Evolutionary conservation across 2,329 filamentous ascomycete species (phyloP).

Genomic region (Sporothrix luriei): DNA sequence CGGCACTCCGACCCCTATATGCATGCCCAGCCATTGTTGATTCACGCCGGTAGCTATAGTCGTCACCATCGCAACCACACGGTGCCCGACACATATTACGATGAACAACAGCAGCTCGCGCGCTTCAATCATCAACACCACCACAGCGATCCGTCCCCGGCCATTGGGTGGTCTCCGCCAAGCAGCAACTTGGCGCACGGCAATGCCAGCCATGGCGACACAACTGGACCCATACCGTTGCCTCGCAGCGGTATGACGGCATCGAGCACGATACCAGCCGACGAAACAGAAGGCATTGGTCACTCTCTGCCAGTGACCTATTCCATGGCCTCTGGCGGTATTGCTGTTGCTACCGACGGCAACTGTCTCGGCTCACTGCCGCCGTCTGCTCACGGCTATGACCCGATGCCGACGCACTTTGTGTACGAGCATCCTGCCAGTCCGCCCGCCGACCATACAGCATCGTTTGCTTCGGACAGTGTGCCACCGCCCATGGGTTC

Average conservation of each 20-base stretch:
- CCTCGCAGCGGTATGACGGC: background rate
- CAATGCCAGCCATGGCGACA: background rate
- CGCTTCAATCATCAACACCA: slow-evolving; percentile 12
- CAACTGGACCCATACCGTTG: background rate
- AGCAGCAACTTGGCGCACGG: background rate
- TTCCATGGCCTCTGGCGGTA: background rate
- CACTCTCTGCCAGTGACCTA: background rate
- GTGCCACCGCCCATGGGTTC: background rate
- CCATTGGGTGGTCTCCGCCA: background rate
- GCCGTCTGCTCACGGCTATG: background rate
- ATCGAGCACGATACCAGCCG: background rate
- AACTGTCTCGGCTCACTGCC: background rate
- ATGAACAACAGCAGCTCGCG: background rate
- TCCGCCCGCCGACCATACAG: background rate
- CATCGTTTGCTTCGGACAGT: background rate
- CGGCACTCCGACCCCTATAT: background rate
- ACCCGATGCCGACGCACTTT: background rate
- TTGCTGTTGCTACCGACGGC: background rate
- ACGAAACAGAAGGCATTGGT: background rate
- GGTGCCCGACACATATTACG: background rate
- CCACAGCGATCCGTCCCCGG: slow-evolving; percentile 10
- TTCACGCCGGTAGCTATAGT: background rate
- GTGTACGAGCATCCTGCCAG: slow-evolving; percentile 6
- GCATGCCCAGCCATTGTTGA: background rate
- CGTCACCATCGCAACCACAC: background rate